phyloP scores from a whole-genome alignment of 2,329 filamentous ascomycete genomes.

The Cercospora zeae-maydis region DNA sequence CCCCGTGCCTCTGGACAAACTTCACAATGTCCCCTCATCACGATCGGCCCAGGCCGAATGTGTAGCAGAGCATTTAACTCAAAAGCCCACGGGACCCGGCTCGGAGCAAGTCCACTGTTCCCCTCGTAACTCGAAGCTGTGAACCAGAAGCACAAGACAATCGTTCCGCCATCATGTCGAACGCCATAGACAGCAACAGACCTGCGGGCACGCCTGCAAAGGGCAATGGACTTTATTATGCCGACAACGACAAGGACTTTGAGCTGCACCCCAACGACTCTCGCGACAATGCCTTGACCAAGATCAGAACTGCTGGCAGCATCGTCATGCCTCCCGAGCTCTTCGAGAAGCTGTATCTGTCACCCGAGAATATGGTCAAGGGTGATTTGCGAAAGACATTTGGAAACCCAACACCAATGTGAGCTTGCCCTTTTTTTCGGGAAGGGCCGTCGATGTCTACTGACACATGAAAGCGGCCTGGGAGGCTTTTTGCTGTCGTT shows the following conservation, averaged over 20 bases:
- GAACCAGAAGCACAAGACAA: not conserved
- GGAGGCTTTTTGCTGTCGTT: conserved; percentile 56
- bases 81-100: not conserved
- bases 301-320: conserved; percentile 52
- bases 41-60: not conserved
- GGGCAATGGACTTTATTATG: not conserved
- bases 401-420: conserved; percentile 48
- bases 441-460: conserved; percentile 26
- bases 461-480: conserved; percentile 40
- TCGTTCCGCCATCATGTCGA: not conserved
- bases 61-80: not conserved
- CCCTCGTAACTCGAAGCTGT: not conserved
- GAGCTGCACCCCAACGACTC: conserved; percentile 8
- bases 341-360: conserved; percentile 52
- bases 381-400: conserved; percentile 49
- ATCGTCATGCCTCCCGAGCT: conserved; percentile 52
- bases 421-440: too few relatives aligned
- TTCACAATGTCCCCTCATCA: not conserved
- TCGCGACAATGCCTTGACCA: conserved; percentile 39
- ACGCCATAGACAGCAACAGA: not conserved
- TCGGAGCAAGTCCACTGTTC: not conserved
- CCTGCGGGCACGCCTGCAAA: not conserved
- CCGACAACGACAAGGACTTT: not conserved
- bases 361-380: conserved; percentile 48
- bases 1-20: not conserved